Percentiles rank a stretch among this genome's conserved stretches.
Conservation (phyloP, 176 grass and related monocot genomes). For the Phoenix roebelenii region DNA sequence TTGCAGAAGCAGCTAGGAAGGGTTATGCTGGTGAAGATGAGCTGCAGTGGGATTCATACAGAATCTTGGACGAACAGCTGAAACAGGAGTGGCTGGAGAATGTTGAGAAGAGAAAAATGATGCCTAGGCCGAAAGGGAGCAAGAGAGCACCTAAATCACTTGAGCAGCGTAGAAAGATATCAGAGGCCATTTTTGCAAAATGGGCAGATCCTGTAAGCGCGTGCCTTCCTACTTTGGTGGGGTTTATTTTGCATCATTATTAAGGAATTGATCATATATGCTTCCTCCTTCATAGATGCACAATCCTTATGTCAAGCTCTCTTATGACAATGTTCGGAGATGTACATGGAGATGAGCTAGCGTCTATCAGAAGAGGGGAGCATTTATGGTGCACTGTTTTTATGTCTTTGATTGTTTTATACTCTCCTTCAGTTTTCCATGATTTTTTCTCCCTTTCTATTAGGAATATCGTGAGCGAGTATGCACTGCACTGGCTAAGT, state of each 20-base stretch:
- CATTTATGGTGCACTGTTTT: too few relatives aligned
- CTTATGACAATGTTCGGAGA: too few relatives aligned
- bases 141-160: slow-evolving; percentile 63
- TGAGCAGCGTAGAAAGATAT: slow-evolving; percentile 84
- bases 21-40: slow-evolving; percentile 55
- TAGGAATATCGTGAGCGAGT: slow-evolving; percentile 86
- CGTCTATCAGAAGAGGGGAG: too few relatives aligned
- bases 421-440: neutral
- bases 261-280: too few relatives aligned
- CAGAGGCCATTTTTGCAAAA: slow-evolving; percentile 74
- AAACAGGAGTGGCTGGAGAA: slow-evolving; percentile 45
- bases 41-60: slow-evolving; percentile 77
- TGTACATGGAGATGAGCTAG: too few relatives aligned
- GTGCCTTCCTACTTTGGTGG: neutral
- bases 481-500: slow-evolving; percentile 59
- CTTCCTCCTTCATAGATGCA: too few relatives aligned
- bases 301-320: too few relatives aligned
- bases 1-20: slow-evolving; percentile 59
- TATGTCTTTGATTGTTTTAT: too few relatives aligned
- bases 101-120: slow-evolving; percentile 42
- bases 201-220: slow-evolving; percentile 73
- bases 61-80: slow-evolving; percentile 55
- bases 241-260: too few relatives aligned
- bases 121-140: slow-evolving; percentile 39
- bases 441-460: slow-evolving; percentile 7